phyloP scores from a whole-genome alignment of 129 eudicot species.

The Kitagawia praeruptora region DNA sequence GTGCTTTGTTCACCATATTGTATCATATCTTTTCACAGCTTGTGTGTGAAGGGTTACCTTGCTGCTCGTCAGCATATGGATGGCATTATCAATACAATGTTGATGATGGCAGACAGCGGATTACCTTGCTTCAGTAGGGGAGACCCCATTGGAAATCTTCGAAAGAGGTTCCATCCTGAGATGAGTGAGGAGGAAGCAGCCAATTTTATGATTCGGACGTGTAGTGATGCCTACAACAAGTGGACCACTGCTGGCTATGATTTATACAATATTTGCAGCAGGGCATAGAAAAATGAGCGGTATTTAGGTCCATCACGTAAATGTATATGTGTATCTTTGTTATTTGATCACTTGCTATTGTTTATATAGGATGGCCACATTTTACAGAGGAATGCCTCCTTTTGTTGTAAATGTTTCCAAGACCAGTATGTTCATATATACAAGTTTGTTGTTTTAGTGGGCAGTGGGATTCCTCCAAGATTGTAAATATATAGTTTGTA shows the following conservation, averaged over 20 bases:
- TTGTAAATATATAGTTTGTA: no score
- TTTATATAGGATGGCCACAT: no score
- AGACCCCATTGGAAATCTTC: slow-evolving; percentile 84
- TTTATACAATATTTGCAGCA: slow-evolving; percentile 95
- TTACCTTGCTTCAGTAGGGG: slow-evolving; percentile 97
- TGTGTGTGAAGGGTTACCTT: no score
- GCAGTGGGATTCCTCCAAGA: no score
- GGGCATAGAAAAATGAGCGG: slow-evolving; percentile 75
- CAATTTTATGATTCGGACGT: slow-evolving; percentile 75
- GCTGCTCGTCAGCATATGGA: slow-evolving; percentile 94
- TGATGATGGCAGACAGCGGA: slow-evolving; percentile 87
- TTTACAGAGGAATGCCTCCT: no score
- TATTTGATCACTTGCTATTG: no score
- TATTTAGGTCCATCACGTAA: background rate
- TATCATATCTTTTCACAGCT: slow-evolving; percentile 28
- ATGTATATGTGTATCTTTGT: background rate
- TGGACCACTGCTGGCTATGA: slow-evolving; percentile 99
- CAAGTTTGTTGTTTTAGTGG: no score
- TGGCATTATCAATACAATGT: slow-evolving; percentile 74
- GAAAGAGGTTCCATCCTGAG: slow-evolving; percentile 93
- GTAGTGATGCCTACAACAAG: slow-evolving; percentile 89
- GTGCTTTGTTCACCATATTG: background rate
- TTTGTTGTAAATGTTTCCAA: background rate
- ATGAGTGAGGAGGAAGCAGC: slow-evolving; percentile 97
- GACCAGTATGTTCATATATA: no score